Evolutionary conservation across 805 yeast genomes (phyloP), one percentile per base, ranked within the genome.

Genomic region (Hanseniaspora lindneri): DNA sequence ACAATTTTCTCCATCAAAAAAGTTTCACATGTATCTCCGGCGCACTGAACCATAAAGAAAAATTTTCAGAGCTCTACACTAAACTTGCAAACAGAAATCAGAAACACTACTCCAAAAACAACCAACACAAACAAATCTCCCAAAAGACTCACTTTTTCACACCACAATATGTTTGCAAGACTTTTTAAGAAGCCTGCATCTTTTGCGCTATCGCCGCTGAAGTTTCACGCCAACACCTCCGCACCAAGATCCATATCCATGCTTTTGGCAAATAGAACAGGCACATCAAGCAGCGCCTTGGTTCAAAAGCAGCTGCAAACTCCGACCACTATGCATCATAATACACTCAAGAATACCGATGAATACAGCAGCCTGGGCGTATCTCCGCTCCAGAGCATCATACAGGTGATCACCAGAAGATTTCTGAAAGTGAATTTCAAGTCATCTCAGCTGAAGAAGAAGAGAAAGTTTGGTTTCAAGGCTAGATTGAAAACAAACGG

Each of bases 391-490:
- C 39, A 35, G 21, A 23, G 33, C 10, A 27, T 46, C 25, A 7
- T 39, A 2, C 49, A 46, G 25, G 1, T 46, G 0, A 17, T 46
- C 6, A 9, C 49, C 9, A 46, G 20, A 39, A 46, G 49, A 46
- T 46, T 46, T 28, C 7, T 39, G 24, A 46, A 39, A 32, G 49
- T 39, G 10, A 39, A 46, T 40, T 46, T 24, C 29, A 46, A 27
- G 32, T 21, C 41, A 4, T 30, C 43, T 16, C 41, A 34, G 25
- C 11, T 85, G 54, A 85, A 83, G 63, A 75, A 97, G 63, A 92
- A 92, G 71, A 80, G 95, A 65, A 78, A 83, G 29, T 72, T 83
- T 51, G 98, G 98, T 0, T 92, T 88, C 58, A 71, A 92, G 61
- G 86, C 94, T 11, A 77, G 96, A 62, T 75, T 82, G 65, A 77